phyloP scores from a whole-genome alignment of 2,329 filamentous ascomycete genomes.

The Colletotrichum euphorbiae region DNA sequence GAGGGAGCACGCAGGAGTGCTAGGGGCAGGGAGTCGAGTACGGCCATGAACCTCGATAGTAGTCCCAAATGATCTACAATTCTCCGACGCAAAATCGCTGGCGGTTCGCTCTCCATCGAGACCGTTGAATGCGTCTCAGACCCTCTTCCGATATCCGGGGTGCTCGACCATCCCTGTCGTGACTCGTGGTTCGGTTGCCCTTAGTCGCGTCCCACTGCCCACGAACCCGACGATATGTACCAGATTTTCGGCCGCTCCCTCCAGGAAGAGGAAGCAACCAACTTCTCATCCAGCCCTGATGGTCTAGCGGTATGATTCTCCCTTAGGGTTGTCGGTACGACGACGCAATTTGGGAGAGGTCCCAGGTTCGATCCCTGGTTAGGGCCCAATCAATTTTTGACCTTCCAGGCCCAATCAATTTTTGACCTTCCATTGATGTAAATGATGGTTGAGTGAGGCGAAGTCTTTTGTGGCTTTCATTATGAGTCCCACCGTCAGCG shows the following conservation, averaged over 20 bases:
- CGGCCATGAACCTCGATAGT: conserved; percentile 4
- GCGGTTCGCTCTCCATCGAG: neutral
- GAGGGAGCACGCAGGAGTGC: neutral
- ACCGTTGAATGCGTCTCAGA: neutral
- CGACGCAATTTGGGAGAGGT: conserved; percentile 22
- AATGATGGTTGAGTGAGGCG: neutral
- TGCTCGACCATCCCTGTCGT: conserved; percentile 12
- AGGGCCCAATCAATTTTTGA: conserved; percentile 12
- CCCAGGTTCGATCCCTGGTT: conserved; percentile 39
- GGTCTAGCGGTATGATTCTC: conserved; percentile 40
- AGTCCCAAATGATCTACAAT: neutral
- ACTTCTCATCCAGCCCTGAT: conserved; percentile 5
- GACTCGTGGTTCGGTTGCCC: neutral
- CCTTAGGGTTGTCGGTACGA: conserved; percentile 19
- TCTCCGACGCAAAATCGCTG: neutral
- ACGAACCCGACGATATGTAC: neutral
- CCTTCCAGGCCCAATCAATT: neutral
- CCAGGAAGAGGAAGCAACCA: neutral
- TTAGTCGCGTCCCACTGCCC: conserved; percentile 6
- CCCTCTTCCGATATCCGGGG: neutral
- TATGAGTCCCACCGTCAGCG: neutral
- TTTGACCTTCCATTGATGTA: neutral
- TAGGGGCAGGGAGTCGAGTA: neutral
- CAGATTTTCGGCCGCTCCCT: neutral
- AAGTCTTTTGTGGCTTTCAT: neutral